Conservation (phyloP, 305 asterid genomes). For the Petunia hybrid region DNA sequence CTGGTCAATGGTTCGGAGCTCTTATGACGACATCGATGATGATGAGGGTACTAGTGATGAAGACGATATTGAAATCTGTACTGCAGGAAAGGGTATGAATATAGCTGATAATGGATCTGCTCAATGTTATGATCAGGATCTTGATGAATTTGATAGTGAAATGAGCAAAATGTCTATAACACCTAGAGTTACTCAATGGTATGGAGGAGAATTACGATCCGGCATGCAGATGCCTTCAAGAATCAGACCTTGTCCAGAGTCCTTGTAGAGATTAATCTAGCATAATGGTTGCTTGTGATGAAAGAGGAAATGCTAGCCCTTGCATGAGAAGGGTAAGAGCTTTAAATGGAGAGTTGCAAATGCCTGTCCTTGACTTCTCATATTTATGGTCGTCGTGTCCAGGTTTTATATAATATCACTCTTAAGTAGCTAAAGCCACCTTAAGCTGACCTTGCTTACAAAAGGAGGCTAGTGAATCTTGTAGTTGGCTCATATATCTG, state of each 20-base stretch:
- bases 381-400: too few relatives aligned
- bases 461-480: too few relatives aligned
- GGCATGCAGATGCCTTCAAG: constrained; percentile 75
- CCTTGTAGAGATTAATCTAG: constrained; percentile 42
- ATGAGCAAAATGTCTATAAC: constrained; percentile 82
- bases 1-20: constrained; percentile 89
- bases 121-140: constrained; percentile 48
- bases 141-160: constrained; percentile 58
- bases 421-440: too few relatives aligned
- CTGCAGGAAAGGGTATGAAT: constrained; percentile 46
- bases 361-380: too few relatives aligned
- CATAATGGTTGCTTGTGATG: too few relatives aligned
- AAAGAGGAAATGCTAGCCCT: too few relatives aligned
- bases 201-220: constrained; percentile 52
- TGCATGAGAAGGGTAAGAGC: too few relatives aligned
- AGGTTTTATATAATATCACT: too few relatives aligned
- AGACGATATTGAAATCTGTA: constrained; percentile 49
- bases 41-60: constrained; percentile 70
- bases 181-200: constrained; percentile 49
- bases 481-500: too few relatives aligned
- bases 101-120: constrained; percentile 47
- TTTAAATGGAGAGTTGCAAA: too few relatives aligned
- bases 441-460: too few relatives aligned
- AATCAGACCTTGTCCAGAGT: constrained; percentile 87
- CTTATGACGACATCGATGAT: constrained; percentile 54